phyloP scores from a whole-genome alignment of 1,139 yeast genomes.

The Petasospora fabianii region DNA sequence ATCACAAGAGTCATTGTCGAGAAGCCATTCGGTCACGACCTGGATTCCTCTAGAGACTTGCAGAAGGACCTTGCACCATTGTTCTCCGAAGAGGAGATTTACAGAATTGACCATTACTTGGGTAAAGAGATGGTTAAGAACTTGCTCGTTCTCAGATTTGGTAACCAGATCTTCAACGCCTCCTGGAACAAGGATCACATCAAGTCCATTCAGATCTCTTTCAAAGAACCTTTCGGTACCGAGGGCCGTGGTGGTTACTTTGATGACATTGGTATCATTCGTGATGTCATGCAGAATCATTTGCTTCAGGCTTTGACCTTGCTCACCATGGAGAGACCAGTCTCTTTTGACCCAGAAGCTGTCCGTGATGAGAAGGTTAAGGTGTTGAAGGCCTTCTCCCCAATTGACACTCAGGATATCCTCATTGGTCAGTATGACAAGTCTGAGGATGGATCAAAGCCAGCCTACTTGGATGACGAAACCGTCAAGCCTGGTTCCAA shows the following conservation, averaged over 20 bases:
- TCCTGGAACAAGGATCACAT: conserved; percentile 84
- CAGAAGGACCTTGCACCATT: conserved; percentile 78
- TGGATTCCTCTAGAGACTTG: conserved; percentile 69
- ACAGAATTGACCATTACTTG: conserved; percentile 93
- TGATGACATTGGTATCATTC: conserved; percentile 88
- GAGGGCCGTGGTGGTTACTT: conserved; percentile 99
- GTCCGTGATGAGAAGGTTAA: conserved; percentile 95
- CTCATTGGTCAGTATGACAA: conserved; percentile 84
- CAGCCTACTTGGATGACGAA: conserved; percentile 88
- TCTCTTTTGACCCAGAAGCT: conserved; percentile 83
- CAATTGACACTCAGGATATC: conserved; percentile 62
- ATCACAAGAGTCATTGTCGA: conserved; percentile 83
- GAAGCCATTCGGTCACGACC: conserved; percentile 96
- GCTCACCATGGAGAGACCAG: conserved; percentile 94
- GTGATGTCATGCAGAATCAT: conserved; percentile 99
- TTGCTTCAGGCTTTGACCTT: conserved; percentile 87
- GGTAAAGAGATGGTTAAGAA: conserved; percentile 99
- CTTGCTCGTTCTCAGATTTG: conserved; percentile 82
- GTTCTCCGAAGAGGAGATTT: conserved; percentile 87
- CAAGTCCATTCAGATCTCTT: conserved; percentile 77
- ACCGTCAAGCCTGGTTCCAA: conserved; percentile 81
- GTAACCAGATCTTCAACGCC: conserved; percentile 79
- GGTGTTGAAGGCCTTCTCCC: conserved; percentile 76
- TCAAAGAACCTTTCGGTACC: conserved; percentile 96
- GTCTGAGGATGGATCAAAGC: conserved; percentile 84